A percentile compares a stretch with the other conserved stretches of the same genome.
phyloP scores from a whole-genome alignment of 306 rosid species.

The Canavalia ensiformis region DNA sequence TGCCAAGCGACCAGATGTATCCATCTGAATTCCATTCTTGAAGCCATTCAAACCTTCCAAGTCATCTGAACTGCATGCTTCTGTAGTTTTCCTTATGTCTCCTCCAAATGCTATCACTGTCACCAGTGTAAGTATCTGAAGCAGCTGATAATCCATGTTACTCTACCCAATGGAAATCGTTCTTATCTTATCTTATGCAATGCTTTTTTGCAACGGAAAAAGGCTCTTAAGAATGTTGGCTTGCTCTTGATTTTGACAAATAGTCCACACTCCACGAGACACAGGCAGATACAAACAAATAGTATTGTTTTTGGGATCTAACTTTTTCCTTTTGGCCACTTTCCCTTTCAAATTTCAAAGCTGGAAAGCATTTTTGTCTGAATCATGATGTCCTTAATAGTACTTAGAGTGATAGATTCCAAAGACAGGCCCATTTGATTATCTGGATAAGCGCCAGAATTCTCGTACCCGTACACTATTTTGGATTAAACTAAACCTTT shows the following conservation, averaged over 20 bases:
- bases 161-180: neutral
- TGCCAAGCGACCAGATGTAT: conserved; percentile 65
- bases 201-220: conserved; percentile 35
- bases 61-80: conserved; percentile 62
- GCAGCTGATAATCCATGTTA: conserved; percentile 47
- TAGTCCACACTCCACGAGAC: conserved; percentile 42
- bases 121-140: conserved; percentile 48
- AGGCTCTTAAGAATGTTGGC: conserved; percentile 40
- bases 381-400: conserved; percentile 55
- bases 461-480: conserved; percentile 13
- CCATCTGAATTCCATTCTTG: conserved; percentile 65
- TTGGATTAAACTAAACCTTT: conserved; percentile 33
- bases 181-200: conserved; percentile 33
- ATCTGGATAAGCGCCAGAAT: conserved; percentile 35
- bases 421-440: conserved; percentile 39
- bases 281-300: conserved; percentile 32
- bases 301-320: conserved; percentile 37
- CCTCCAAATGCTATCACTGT: conserved; percentile 46
- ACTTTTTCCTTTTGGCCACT: conserved; percentile 48
- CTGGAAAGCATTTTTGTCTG: conserved; percentile 59
- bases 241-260: conserved; percentile 23
- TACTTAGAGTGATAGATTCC: conserved; percentile 38
- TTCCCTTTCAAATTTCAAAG: conserved; percentile 44
- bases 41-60: conserved; percentile 66
- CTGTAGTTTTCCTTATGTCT: conserved; percentile 34